These are phyloP conservation scores for Perilla frutescens DNA, from an alignment of 257 asterid species.

Conservation along the genomic window DNA sequence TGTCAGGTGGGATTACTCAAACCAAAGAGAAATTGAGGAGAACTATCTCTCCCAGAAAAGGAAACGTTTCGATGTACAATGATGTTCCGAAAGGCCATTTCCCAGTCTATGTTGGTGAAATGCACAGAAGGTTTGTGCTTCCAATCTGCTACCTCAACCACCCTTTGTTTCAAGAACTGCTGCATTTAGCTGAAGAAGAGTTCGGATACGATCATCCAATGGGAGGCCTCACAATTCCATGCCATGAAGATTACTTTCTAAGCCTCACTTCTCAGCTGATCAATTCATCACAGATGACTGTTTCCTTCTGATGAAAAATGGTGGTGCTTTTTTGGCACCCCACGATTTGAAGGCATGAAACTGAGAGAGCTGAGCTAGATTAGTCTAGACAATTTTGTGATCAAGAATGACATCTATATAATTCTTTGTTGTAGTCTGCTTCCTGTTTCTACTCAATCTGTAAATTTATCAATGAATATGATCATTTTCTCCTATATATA, in stretches of 20 bases:
- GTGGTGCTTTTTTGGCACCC: slow-evolving; percentile 21
- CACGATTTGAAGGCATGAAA: not conserved
- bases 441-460: not conserved
- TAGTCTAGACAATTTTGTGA: slow-evolving; percentile 39
- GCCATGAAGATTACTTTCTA: slow-evolving; percentile 44
- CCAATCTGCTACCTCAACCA: slow-evolving; percentile 50
- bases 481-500: not conserved
- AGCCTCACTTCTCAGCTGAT: slow-evolving; percentile 40
- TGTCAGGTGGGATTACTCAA: slow-evolving; percentile 17
- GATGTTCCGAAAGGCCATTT: slow-evolving; percentile 51
- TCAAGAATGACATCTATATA: not conserved
- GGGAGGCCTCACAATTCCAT: slow-evolving; percentile 53
- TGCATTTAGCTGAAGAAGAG: slow-evolving; percentile 49
- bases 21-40: slow-evolving; percentile 39
- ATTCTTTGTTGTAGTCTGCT: slow-evolving; percentile 14
- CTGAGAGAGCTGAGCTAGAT: not conserved
- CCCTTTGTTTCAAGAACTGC: slow-evolving; percentile 44
- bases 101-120: slow-evolving; percentile 51
- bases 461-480: slow-evolving; percentile 20
- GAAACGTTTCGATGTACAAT: slow-evolving; percentile 22
- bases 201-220: slow-evolving; percentile 50
- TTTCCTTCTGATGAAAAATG: slow-evolving; percentile 11
- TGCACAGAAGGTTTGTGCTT: slow-evolving; percentile 40
- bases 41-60: slow-evolving; percentile 40
- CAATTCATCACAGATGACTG: not conserved